phyloP scores from a whole-genome alignment of 179 eudicot genomes.

The Carnegiea gigantea region DNA sequence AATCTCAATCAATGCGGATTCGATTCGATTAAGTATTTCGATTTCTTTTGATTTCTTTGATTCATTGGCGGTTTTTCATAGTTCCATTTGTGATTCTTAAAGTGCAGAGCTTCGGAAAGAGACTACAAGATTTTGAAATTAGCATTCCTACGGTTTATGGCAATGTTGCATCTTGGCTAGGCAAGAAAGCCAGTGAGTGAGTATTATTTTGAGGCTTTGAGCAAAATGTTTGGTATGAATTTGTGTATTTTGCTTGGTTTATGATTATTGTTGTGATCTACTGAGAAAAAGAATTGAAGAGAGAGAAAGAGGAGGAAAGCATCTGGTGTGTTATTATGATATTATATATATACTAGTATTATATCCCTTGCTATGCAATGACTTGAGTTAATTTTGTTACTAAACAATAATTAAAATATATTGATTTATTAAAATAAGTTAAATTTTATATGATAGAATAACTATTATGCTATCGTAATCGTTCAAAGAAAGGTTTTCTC shows the following conservation, averaged over 20 bases:
- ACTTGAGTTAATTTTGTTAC: too few species aligned
- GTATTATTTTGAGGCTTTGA: conserved; percentile 20
- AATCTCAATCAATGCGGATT: background rate
- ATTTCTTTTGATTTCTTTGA: background rate
- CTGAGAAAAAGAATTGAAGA: background rate
- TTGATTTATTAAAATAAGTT: too few species aligned
- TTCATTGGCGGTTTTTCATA: background rate
- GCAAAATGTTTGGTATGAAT: background rate
- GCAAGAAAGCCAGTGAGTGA: conserved; percentile 95
- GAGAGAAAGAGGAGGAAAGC: too few species aligned
- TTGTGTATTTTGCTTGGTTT: background rate
- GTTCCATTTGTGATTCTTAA: background rate
- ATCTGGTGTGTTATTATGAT: too few species aligned
- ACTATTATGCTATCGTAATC: too few species aligned
- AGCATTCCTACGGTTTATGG: conserved; percentile 73
- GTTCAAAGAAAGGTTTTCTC: too few species aligned
- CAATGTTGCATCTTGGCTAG: conserved; percentile 86
- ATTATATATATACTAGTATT: too few species aligned
- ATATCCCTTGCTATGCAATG: too few species aligned
- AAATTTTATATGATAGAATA: too few species aligned
- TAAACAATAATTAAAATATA: too few species aligned
- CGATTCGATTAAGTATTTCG: background rate
- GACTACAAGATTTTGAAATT: conserved; percentile 65
- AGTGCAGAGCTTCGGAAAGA: conserved; percentile 55
- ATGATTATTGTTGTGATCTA: background rate